Evolutionary conservation across 768 basidiomycete species (phyloP), one percentile per base, ranked within the genome.

Genomic region (Termitomyces bulborhizus): DNA sequence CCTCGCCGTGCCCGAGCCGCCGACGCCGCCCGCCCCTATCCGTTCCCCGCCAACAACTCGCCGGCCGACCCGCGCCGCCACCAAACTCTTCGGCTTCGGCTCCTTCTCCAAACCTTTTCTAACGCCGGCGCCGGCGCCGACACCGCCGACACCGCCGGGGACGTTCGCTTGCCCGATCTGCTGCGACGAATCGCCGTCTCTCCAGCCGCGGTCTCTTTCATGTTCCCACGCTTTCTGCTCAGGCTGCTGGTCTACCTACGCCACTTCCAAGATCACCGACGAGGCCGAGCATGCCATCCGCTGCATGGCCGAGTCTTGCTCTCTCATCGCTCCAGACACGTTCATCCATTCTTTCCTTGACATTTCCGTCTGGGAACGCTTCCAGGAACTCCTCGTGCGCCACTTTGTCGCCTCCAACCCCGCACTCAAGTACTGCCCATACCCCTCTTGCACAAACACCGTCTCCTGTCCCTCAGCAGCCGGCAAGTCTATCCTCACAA

Each of bases 131-230:
- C 15, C 36, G 15, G 9, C 36, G 15, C 36, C 36, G 36, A 16
- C 36, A 8, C 15, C 36, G 36, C 15, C 36, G 36, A 7, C 44
- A 9, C 26, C 44, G 3, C 16, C 44, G 5, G 11, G 21, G 43
- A 74, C 83, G 18, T 96, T 95, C 71, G 77, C 88, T 34, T 99
- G 97, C 71, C 90, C 93, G 3, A 90, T 98, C 67, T 99, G 97
- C 75, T 98, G 86, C 70, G 88, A 90, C 66, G 90, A 93, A 60
- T 71, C 77, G 21, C 76, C 72, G 40, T 71, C 75, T 60, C 72
- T 81, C 9, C 76, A 81, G 54, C 86, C 84, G 2, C 77, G 89
- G 32, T 75, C 88, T 15, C 78, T 97, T 39, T 75, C 80, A 13
- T 99, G 97, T 71, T 85, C 82, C 44, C 95, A 98, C 68, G 69